These are phyloP conservation scores for Mercurialis annua DNA, from an alignment of 345 rosid genomes.

Conservation along the genomic window DNA sequence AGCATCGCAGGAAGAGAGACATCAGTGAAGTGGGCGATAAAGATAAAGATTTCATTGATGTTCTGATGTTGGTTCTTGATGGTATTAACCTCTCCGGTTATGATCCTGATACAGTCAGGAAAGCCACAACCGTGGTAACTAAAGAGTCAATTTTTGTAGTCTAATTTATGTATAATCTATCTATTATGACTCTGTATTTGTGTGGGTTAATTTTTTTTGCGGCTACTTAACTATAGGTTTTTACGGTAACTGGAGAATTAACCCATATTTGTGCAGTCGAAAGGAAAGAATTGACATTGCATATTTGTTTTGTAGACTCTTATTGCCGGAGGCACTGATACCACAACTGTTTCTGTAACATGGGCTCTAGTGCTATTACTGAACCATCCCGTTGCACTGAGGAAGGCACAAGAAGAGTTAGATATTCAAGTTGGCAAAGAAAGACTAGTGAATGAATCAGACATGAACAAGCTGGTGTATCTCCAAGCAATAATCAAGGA, in stretches of 20 bases:
- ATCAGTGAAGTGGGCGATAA: neutral
- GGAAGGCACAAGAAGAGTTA: conserved; percentile 6
- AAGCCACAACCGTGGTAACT: conserved; percentile 34
- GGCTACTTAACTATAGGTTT: too few species aligned
- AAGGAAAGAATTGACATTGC: too few species aligned
- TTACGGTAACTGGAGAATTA: too few species aligned
- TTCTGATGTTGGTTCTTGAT: conserved; percentile 28
- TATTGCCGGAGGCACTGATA: conserved; percentile 6
- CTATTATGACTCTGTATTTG: too few species aligned
- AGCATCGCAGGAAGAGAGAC: conserved; percentile 11
- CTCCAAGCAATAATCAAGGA: conserved; percentile 10
- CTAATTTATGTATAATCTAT: too few species aligned
- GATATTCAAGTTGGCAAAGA: conserved; percentile 10
- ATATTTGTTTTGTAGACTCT: neutral
- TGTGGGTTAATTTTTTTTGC: too few species aligned
- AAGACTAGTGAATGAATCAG: conserved; percentile 9
- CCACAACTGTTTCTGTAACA: conserved; percentile 2
- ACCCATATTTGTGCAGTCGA: too few species aligned
- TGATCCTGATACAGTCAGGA: conserved; percentile 33
- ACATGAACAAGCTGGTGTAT: neutral
- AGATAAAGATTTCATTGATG: conserved; percentile 33
- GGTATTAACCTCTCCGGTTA: conserved; percentile 18
- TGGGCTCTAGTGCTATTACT: conserved; percentile 5
- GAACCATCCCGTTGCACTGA: conserved; percentile 7
- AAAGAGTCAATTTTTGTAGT: neutral